Conservation (phyloP, 73 alveolate genomes). For the Tetrahymena borealis region DNA sequence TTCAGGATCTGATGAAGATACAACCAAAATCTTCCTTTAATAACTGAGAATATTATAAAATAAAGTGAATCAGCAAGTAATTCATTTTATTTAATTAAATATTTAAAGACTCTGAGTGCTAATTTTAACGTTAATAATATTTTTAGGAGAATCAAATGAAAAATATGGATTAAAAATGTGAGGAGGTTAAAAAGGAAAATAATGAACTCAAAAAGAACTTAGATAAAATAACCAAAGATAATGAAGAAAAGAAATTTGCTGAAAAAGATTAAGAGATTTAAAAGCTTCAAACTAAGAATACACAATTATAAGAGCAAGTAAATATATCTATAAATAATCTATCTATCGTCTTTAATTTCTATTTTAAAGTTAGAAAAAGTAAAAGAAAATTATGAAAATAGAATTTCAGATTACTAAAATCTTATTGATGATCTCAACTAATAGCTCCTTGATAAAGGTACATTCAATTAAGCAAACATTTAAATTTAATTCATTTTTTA, state of each 20-base stretch:
- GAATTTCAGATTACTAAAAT: neutral
- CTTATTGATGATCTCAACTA: neutral
- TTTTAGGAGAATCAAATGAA: neutral
- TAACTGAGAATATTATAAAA: neutral
- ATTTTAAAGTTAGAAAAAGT: neutral
- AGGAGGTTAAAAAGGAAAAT: neutral
- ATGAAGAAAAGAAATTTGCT: neutral
- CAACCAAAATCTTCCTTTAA: neutral
- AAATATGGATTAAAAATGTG: neutral
- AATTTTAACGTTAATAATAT: neutral
- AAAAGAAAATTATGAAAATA: neutral
- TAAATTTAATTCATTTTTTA: neutral
- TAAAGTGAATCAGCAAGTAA: neutral
- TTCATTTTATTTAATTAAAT: neutral
- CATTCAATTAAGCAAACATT: neutral
- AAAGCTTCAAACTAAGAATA: neutral
- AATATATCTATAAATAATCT: neutral
- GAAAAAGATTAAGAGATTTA: neutral
- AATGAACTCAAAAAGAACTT: neutral
- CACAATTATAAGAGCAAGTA: neutral
- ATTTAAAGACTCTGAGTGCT: too few relatives aligned
- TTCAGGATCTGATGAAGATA: neutral
- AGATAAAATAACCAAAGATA: neutral
- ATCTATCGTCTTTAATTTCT: neutral
- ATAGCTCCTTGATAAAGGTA: neutral